phyloP scores from a whole-genome alignment of 1,284 basidiomycete species.

The Lignosus rhinocerotis region DNA sequence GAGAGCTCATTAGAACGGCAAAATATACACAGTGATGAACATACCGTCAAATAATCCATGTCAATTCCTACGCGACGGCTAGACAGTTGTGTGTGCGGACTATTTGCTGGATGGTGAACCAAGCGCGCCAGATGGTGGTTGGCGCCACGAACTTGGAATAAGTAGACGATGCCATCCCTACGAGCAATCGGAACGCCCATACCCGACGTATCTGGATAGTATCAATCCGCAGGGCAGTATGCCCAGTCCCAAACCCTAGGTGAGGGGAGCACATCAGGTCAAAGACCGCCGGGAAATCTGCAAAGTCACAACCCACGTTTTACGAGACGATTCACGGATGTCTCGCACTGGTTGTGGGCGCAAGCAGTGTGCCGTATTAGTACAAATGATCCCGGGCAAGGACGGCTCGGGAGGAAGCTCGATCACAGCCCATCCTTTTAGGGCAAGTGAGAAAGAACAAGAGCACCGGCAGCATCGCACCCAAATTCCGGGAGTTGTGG shows the following conservation, averaged over 20 bases:
- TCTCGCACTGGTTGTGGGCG: constrained; percentile 3
- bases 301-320: not conserved
- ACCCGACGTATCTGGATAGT: not conserved
- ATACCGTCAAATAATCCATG: not conserved
- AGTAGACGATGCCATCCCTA: not conserved
- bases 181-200: not conserved
- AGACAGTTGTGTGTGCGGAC: not conserved
- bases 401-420: not conserved
- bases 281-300: not conserved
- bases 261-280: not conserved
- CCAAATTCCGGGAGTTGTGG: not conserved
- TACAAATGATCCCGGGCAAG: not conserved
- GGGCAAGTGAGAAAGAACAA: constrained; percentile 4
- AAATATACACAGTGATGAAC: not conserved
- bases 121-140: not conserved
- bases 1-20: not conserved
- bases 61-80: not conserved
- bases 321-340: not conserved
- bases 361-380: not conserved
- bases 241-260: not conserved
- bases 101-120: not conserved
- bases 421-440: not conserved
- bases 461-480: constrained; percentile 1
- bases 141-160: not conserved
- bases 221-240: constrained; percentile 1